Evolutionary conservation across 2,329 filamentous ascomycete genomes (phyloP).

Genomic region (Sclerotinia minor): DNA sequence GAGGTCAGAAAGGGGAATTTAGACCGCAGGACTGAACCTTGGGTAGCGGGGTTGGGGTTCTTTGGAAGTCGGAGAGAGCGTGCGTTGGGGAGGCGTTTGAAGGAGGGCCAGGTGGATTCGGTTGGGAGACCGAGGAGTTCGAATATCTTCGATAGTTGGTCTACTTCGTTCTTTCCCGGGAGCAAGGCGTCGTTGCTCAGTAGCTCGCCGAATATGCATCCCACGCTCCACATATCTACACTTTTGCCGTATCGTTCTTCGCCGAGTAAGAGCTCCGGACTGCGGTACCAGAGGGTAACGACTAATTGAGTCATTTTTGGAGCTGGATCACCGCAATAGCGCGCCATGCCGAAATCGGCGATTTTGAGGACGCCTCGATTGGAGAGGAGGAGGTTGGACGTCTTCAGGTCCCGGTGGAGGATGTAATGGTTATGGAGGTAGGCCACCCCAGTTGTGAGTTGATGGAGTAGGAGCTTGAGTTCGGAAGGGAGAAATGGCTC

Average conservation of each 20-base stretch:
- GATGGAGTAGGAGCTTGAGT: slow-evolving; percentile 83
- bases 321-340: slow-evolving; percentile 78
- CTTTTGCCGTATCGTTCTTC: slow-evolving; percentile 70
- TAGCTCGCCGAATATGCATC: slow-evolving; percentile 93
- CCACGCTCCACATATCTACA: slow-evolving; percentile 94
- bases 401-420: slow-evolving; percentile 90
- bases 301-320: slow-evolving; percentile 85
- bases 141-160: slow-evolving; percentile 85
- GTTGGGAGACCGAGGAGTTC: slow-evolving; percentile 84
- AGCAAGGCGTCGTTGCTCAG: slow-evolving; percentile 79
- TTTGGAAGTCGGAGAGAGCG: slow-evolving; percentile 71
- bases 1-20: slow-evolving; percentile 80
- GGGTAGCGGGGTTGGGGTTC: slow-evolving; percentile 43
- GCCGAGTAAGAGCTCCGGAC: slow-evolving; percentile 86
- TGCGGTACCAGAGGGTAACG: slow-evolving; percentile 95
- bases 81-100: slow-evolving; percentile 84
- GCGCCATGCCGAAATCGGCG: slow-evolving; percentile 97
- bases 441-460: slow-evolving; percentile 75
- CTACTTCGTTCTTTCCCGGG: slow-evolving; percentile 88
- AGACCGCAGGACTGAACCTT: slow-evolving; percentile 63
- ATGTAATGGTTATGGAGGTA: slow-evolving; percentile 92
- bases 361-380: slow-evolving; percentile 94
- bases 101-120: slow-evolving; percentile 80
- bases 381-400: slow-evolving; percentile 89
- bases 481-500: slow-evolving; percentile 92